Evolutionary conservation across 345 rosid species (phyloP), one percentile per base, ranked within the genome.

Genomic region (Erodium maritimum): DNA sequence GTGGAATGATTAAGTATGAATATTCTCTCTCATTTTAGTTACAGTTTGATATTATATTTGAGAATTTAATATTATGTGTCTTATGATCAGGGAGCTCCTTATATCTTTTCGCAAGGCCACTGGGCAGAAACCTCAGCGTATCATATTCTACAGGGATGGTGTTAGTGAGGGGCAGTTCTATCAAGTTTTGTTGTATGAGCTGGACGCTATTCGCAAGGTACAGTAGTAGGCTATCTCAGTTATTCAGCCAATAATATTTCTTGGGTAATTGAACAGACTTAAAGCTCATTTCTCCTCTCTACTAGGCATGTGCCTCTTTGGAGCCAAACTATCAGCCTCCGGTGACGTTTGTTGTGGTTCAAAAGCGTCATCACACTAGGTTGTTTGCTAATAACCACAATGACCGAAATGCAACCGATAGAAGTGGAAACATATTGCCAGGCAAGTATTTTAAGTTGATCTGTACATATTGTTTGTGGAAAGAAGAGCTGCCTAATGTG

Each of bases 161-260:
- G 97, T 91, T 0, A 88, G 95, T 52, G 96, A 91, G 70, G 97
- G 97, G n/a, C 97, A 91, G 21, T 91, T 91, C 60, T 85, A 91
- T 68, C 97, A 91, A 65, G 97, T 91, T 22, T 63, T 91, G 71
- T 70, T 85, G 57, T 79, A 85, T 55, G 97, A 91, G 64, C 86
- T 91, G 50, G 95, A 88, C 75, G 97, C 97, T 19, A 91, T 91
- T 29, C 89, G 95, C 0, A 87, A 85, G 91, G 97, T 83, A 72
- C 65, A 54, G 9, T 29, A 29, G 8, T 5, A 6, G 8, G 5
- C 37, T 11, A 5, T 29, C 9, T 29, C 5, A 5, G 5, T 29
- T 29, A 6, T 29, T n/a, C n/a, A n/a, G n/a, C 37, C 37, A 29
- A 1, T 29, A 11, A 29, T 29, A 29, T 29, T 29, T 11, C 37